These are phyloP conservation scores for Hypseocharis bilobata DNA, from an alignment of 441 rosid genomes.

Conservation along the genomic window DNA sequence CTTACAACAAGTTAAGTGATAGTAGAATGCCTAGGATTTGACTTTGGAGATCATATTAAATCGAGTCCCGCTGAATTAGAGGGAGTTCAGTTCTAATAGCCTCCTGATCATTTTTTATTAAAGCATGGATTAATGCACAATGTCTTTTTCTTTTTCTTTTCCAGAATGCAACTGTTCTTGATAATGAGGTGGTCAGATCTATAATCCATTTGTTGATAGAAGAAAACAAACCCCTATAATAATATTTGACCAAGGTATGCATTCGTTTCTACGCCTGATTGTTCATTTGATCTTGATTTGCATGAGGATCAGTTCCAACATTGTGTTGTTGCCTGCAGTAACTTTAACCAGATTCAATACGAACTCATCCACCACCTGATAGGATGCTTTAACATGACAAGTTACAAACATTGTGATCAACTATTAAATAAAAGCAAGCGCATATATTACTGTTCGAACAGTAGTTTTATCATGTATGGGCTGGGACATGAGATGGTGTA, in stretches of 20 bases:
- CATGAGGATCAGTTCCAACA: neutral
- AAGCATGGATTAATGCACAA: neutral
- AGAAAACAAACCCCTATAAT: slow-evolving; percentile 52
- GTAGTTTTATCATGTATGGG: too few relatives aligned
- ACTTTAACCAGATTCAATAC: neutral
- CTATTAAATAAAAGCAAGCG: too few relatives aligned
- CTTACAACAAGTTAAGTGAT: too few relatives aligned
- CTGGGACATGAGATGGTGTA: too few relatives aligned
- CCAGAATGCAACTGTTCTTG: slow-evolving; percentile 48
- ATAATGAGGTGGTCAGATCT: slow-evolving; percentile 64
- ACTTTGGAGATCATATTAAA: too few relatives aligned
- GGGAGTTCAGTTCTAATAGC: too few relatives aligned
- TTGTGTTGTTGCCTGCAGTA: neutral
- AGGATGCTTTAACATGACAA: neutral
- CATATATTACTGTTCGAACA: too few relatives aligned
- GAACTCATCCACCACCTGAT: neutral
- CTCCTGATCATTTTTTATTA: neutral
- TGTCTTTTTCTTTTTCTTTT: neutral
- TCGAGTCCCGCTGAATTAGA: too few relatives aligned
- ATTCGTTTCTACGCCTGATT: neutral
- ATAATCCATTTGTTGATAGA: slow-evolving; percentile 64
- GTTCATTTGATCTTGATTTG: neutral
- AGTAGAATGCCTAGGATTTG: too few relatives aligned
- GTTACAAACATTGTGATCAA: too few relatives aligned
- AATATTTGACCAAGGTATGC: slow-evolving; percentile 21